phyloP scores from a whole-genome alignment of 2,329 filamentous ascomycete genomes.

The Bertia moriformis region DNA sequence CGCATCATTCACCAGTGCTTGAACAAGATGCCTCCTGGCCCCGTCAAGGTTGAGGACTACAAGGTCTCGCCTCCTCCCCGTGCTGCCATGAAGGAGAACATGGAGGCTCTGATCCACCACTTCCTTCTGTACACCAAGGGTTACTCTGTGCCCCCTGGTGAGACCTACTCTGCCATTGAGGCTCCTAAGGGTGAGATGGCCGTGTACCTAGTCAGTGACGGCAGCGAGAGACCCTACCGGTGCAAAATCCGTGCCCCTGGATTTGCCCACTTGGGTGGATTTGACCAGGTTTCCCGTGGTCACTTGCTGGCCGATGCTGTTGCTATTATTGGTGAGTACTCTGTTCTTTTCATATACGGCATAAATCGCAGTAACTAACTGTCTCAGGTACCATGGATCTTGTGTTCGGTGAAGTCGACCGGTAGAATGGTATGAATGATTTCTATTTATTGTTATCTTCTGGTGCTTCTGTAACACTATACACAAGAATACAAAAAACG shows the following conservation, averaged over 20 bases:
- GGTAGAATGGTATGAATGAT: conserved; percentile 35
- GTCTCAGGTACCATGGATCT: conserved; percentile 61
- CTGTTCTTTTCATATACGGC: background rate
- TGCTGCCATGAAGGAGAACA: conserved; percentile 99
- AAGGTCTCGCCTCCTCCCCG: conserved; percentile 94
- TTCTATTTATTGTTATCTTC: conserved; percentile 1
- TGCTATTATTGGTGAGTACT: conserved; percentile 65
- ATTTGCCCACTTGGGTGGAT: conserved; percentile 85
- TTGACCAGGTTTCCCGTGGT: conserved; percentile 83
- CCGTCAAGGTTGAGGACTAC: conserved; percentile 94
- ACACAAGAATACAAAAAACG: no score
- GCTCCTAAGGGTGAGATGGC: conserved; percentile 99
- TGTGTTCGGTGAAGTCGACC: conserved; percentile 38
- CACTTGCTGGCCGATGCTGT: conserved; percentile 93
- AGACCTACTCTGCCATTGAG: conserved; percentile 96
- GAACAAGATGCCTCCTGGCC: conserved; percentile 95
- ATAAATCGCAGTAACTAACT: conserved; percentile 3
- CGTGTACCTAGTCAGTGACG: conserved; percentile 90
- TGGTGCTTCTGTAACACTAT: background rate
- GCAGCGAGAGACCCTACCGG: conserved; percentile 87
- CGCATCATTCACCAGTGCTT: conserved; percentile 97
- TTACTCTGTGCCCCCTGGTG: conserved; percentile 88
- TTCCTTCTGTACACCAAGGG: conserved; percentile 98
- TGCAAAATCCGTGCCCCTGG: conserved; percentile 95
- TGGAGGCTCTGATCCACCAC: conserved; percentile 98